phyloP scores from a whole-genome alignment of 306 rosid genomes.

The Cotoneaster glaucophyllus region DNA sequence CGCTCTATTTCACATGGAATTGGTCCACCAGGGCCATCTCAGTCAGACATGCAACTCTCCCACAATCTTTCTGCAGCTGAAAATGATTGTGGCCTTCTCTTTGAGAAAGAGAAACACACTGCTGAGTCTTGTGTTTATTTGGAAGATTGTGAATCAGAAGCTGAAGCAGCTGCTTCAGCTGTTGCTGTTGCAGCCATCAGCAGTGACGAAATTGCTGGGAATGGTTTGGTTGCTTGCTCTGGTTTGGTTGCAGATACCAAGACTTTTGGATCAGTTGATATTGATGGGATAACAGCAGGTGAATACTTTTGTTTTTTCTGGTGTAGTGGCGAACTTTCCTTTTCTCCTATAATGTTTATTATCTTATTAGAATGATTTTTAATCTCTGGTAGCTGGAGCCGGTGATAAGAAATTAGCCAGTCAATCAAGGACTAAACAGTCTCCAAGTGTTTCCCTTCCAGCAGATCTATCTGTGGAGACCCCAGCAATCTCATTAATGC shows the following conservation, averaged over 20 bases:
- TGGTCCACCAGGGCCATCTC: constrained; percentile 56
- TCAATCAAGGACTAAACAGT: constrained; percentile 68
- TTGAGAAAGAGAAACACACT: constrained; percentile 60
- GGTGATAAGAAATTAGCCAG: constrained; percentile 52
- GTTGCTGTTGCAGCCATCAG: constrained; percentile 95
- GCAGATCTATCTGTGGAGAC: constrained; percentile 90
- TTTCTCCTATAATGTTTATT: not conserved
- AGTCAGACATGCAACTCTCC: constrained; percentile 57
- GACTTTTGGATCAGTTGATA: constrained; percentile 44
- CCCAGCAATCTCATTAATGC: constrained; percentile 65
- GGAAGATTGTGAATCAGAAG: constrained; percentile 88
- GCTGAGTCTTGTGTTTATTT: constrained; percentile 50
- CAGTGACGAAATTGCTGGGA: constrained; percentile 71
- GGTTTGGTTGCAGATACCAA: constrained; percentile 55
- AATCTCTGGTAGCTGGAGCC: constrained; percentile 45
- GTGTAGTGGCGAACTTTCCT: not conserved
- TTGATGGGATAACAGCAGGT: constrained; percentile 58
- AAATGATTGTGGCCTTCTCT: constrained; percentile 59
- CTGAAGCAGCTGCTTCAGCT: constrained; percentile 98
- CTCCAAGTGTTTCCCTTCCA: constrained; percentile 73
- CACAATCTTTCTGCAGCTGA: constrained; percentile 56
- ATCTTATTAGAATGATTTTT: not conserved
- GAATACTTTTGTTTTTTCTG: not conserved
- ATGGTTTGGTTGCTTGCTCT: constrained; percentile 52
- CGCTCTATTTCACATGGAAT: constrained; percentile 56